Percentiles rank a stretch among this genome's conserved stretches.
Evolutionary conservation across 495 filamentous ascomycete species (phyloP).

Genomic region (Pseudoneurospora amorphoporcata): DNA sequence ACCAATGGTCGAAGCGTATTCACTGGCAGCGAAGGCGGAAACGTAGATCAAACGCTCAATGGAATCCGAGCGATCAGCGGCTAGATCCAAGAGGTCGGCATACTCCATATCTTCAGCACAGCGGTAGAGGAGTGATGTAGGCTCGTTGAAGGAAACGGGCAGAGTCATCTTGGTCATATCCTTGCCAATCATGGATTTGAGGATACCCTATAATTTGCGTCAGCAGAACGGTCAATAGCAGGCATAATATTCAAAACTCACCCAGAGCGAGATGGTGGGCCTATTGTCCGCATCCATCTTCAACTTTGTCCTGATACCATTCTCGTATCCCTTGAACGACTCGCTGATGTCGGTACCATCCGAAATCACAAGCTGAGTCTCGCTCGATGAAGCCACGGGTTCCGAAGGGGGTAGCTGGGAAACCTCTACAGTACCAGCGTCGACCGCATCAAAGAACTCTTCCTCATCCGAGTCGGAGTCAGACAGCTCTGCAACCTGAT

Average conservation of each 20-base stretch:
- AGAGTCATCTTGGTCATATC: constrained; percentile 99
- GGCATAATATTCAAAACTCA: constrained; percentile 34
- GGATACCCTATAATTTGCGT: constrained; percentile 55
- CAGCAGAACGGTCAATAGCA: constrained; percentile 9
- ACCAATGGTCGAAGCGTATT: constrained; percentile 93
- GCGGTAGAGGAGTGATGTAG: constrained; percentile 91
- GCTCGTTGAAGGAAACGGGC: constrained; percentile 97
- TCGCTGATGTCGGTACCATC: constrained; percentile 52
- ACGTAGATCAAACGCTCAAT: constrained; percentile 94
- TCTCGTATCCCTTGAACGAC: constrained; percentile 86
- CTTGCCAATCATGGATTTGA: constrained; percentile 99
- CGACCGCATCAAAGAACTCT: constrained; percentile 96
- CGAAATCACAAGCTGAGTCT: constrained; percentile 29
- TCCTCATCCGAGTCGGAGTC: constrained; percentile 78
- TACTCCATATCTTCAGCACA: constrained; percentile 98
- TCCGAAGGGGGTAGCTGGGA: constrained; percentile 41
- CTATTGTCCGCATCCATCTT: constrained; percentile 88
- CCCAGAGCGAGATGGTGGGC: constrained; percentile 93
- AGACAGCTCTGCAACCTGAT: constrained; percentile 53
- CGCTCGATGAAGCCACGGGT: constrained; percentile 29
- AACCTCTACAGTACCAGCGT: constrained; percentile 82
- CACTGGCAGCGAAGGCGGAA: constrained; percentile 86
- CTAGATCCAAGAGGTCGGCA: constrained; percentile 81
- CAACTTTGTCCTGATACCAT: constrained; percentile 62
- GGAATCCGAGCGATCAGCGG: constrained; percentile 75